Evolutionary conservation across 441 rosid species (phyloP).

Genomic region (Populus hybrid): DNA sequence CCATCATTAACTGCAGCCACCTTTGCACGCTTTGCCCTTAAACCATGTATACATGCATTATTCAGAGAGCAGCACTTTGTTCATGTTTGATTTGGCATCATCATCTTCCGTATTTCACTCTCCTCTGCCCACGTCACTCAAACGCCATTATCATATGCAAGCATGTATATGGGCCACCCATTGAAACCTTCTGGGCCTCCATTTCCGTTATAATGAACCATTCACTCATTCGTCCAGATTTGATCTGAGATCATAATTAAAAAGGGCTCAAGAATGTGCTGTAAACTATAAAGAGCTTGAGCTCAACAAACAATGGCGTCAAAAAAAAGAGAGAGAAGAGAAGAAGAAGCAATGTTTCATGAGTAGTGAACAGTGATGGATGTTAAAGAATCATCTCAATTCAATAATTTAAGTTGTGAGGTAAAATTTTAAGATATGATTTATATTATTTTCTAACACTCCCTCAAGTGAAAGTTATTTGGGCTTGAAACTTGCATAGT

Average conservation of each 20-base stretch:
- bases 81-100: neutral
- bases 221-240: neutral
- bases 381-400: too few relatives aligned
- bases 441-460: too few relatives aligned
- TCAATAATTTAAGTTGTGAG: too few relatives aligned
- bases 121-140: constrained; percentile 12
- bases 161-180: neutral
- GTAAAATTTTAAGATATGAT: too few relatives aligned
- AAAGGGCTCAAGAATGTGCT: too few relatives aligned
- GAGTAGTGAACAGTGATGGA: neutral
- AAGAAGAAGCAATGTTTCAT: neutral
- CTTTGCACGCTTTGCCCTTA: constrained; percentile 31
- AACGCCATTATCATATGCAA: constrained; percentile 8
- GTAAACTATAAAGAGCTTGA: too few relatives aligned
- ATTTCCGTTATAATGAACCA: neutral
- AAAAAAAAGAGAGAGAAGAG: too few relatives aligned
- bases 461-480: too few relatives aligned
- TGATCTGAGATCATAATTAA: neutral
- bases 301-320: too few relatives aligned
- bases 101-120: neutral
- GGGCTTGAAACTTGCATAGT: too few relatives aligned
- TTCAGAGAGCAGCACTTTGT: neutral
- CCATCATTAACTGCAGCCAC: constrained; percentile 35
- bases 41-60: neutral
- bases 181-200: neutral